phyloP scores from a whole-genome alignment of 805 yeast genomes.

The Priceomyces fermenticarens region DNA sequence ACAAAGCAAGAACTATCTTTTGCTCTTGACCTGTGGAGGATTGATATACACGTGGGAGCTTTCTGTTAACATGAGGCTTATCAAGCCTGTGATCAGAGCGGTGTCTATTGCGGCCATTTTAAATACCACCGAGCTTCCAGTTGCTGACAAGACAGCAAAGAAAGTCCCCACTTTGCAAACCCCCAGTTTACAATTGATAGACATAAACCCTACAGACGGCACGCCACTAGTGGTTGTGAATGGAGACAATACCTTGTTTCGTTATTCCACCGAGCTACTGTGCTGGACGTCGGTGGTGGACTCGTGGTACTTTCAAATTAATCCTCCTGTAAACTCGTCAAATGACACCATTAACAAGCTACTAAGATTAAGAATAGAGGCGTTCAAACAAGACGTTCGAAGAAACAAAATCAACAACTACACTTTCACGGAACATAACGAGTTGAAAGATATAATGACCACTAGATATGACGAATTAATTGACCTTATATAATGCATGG shows the following conservation, averaged over 20 bases:
- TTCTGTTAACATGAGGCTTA: slow-evolving; percentile 8
- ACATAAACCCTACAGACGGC: slow-evolving; percentile 35
- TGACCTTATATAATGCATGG: slow-evolving; percentile 1
- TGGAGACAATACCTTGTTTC: slow-evolving; percentile 32
- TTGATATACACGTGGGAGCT: slow-evolving; percentile 51
- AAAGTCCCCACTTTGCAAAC: slow-evolving; percentile 4
- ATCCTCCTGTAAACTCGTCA: neutral
- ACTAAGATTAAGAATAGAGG: slow-evolving; percentile 3
- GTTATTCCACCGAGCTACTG: slow-evolving; percentile 38
- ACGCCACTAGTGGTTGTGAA: slow-evolving; percentile 41
- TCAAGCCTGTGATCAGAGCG: slow-evolving; percentile 34
- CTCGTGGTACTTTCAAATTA: slow-evolving; percentile 31
- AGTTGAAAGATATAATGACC: slow-evolving; percentile 14
- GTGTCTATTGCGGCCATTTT: slow-evolving; percentile 54
- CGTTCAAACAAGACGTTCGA: slow-evolving; percentile 12
- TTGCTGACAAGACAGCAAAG: slow-evolving; percentile 1
- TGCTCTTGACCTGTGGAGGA: slow-evolving; percentile 51
- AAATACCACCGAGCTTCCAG: slow-evolving; percentile 25
- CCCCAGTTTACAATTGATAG: slow-evolving; percentile 23
- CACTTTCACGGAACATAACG: slow-evolving; percentile 8
- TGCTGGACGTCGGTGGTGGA: slow-evolving; percentile 51
- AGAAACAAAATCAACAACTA: slow-evolving; percentile 11
- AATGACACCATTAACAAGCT: slow-evolving; percentile 5
- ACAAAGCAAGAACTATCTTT: slow-evolving; percentile 28
- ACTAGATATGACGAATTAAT: slow-evolving; percentile 10